Conservation (phyloP, 805 yeast genomes). For the Cyberlindnera samutprakarnensis region DNA sequence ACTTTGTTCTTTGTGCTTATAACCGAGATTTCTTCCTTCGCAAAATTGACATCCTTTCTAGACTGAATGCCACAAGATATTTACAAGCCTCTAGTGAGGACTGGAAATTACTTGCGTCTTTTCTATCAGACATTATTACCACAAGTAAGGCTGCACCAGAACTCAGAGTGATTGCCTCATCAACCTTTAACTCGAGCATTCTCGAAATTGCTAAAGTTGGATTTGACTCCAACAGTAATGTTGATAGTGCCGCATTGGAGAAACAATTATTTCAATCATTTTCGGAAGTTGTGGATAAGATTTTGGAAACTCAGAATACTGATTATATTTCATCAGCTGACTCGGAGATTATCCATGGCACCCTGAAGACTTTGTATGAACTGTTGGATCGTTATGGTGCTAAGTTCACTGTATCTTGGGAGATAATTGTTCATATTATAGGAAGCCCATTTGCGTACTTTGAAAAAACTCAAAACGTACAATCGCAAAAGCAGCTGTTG, state of each 20-base stretch:
- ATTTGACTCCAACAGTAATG: constrained; percentile 3
- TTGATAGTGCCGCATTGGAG: constrained; percentile 30
- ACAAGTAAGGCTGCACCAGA: constrained; percentile 36
- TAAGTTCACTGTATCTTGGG: constrained; percentile 61
- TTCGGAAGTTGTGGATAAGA: constrained; percentile 32
- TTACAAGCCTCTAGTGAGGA: constrained; percentile 31
- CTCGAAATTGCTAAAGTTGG: constrained; percentile 22
- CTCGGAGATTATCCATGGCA: constrained; percentile 56
- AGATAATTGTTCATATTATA: constrained; percentile 52
- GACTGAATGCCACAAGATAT: constrained; percentile 45
- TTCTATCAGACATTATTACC: constrained; percentile 38
- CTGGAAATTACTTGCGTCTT: constrained; percentile 42
- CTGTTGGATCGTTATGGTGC: constrained; percentile 77
- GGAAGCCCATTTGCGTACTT: constrained; percentile 48
- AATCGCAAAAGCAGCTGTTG: constrained; percentile 31
- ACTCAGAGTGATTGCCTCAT: constrained; percentile 40
- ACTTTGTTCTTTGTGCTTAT: constrained; percentile 35
- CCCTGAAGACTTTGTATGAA: constrained; percentile 56
- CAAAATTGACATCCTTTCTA: constrained; percentile 44
- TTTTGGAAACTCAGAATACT: constrained; percentile 27
- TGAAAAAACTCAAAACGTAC: constrained; percentile 15
- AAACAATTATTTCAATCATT: constrained; percentile 41
- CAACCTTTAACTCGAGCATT: constrained; percentile 45
- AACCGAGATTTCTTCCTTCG: constrained; percentile 49
- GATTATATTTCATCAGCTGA: constrained; percentile 44